phyloP scores from a whole-genome alignment of 768 basidiomycete species.

The Fomitopsis serialis region DNA sequence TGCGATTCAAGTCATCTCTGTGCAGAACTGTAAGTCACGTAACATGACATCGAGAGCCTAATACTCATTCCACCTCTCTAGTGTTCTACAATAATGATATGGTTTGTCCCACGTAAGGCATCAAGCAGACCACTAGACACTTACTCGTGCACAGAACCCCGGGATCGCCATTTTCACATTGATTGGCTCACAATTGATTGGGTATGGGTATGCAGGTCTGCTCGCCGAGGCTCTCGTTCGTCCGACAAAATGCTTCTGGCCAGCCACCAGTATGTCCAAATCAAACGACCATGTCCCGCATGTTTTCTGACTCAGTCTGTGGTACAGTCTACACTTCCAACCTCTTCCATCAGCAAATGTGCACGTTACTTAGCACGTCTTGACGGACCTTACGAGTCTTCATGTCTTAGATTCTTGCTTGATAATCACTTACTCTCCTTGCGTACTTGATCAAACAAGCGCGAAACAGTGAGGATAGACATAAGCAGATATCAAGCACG shows the following conservation, averaged over 20 bases:
- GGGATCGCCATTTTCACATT: slow-evolving; percentile 29
- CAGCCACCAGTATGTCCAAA: slow-evolving; percentile 19
- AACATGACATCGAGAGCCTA: background rate
- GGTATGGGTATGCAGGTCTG: slow-evolving; percentile 29
- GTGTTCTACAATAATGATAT: slow-evolving; percentile 28
- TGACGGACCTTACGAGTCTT: too few species aligned
- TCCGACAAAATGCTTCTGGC: slow-evolving; percentile 34
- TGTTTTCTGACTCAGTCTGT: background rate
- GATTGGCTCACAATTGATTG: slow-evolving; percentile 28
- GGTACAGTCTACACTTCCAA: slow-evolving; percentile 20
- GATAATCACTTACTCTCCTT: too few species aligned
- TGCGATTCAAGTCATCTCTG: slow-evolving; percentile 28
- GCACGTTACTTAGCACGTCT: too few species aligned
- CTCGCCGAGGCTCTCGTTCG: slow-evolving; percentile 45
- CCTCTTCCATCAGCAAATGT: too few species aligned
- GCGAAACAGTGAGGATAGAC: too few species aligned
- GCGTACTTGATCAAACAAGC: too few species aligned
- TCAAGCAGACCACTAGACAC: background rate
- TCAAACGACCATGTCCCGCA: background rate
- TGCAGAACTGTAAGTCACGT: slow-evolving; percentile 22
- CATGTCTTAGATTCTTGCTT: too few species aligned
- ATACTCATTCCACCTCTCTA: background rate
- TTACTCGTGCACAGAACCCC: background rate
- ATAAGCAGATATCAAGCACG: too few species aligned
- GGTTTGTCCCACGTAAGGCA: slow-evolving; percentile 6